A percentile compares a stretch with the other conserved stretches of the same genome.
Conservation (phyloP, 345 rosid species). For the Moricandia arvensis region DNA sequence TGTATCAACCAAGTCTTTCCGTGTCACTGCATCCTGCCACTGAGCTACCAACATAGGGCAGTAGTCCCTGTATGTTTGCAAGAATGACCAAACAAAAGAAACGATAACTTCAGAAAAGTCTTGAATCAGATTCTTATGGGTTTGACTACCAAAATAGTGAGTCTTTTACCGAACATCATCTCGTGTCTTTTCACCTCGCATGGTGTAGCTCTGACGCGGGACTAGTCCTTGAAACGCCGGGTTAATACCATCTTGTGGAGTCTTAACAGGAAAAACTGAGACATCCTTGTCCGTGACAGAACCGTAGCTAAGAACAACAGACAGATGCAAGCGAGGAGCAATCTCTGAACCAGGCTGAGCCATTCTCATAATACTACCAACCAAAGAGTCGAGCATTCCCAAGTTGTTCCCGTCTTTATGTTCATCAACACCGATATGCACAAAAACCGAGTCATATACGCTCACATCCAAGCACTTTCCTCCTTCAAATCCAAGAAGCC, state of each 20-base stretch:
- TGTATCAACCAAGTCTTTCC: conserved; percentile 62
- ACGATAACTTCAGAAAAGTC: background rate
- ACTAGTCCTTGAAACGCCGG: conserved; percentile 46
- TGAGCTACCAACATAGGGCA: conserved; percentile 87
- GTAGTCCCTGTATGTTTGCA: conserved; percentile 55
- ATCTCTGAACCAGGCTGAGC: conserved; percentile 64
- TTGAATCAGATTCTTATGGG: background rate
- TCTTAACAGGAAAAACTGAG: conserved; percentile 43
- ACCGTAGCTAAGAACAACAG: conserved; percentile 76
- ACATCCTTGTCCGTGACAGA: conserved; percentile 41
- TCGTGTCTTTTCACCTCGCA: conserved; percentile 71
- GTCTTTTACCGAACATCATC: conserved; percentile 65
- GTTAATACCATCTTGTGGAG: conserved; percentile 30
- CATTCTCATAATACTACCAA: conserved; percentile 45
- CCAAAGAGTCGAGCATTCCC: conserved; percentile 51
- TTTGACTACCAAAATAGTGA: background rate
- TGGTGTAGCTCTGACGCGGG: conserved; percentile 81
- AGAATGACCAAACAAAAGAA: background rate
- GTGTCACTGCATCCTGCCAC: conserved; percentile 84
- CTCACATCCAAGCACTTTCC: conserved; percentile 50
- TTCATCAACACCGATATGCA: conserved; percentile 51
- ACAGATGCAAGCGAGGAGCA: conserved; percentile 63
- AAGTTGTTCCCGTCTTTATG: no score
- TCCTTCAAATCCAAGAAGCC: conserved; percentile 67
- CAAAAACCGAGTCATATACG: conserved; percentile 63